A percentile compares a stretch with the other conserved stretches of the same genome.
Conservation (phyloP, 768 basidiomycete genomes). For the Panaeolus papilionaceus region DNA sequence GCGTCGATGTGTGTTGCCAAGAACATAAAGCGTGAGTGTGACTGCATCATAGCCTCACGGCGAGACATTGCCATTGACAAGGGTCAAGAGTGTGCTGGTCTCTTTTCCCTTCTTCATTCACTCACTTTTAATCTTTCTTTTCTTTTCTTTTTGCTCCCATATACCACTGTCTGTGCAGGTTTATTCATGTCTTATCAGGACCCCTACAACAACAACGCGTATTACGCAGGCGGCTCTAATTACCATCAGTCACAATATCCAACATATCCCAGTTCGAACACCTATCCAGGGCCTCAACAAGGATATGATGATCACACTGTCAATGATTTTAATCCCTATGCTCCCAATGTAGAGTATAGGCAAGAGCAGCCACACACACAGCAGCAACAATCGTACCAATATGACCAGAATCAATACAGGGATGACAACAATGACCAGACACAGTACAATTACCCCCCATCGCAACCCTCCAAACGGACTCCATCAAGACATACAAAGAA, state of each 20-base stretch:
- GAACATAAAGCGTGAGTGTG: constrained; percentile 6
- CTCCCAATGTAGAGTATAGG: constrained; percentile 35
- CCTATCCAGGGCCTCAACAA: constrained; percentile 56
- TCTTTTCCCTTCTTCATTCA: constrained; percentile 20
- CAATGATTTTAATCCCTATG: constrained; percentile 40
- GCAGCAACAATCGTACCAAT: constrained; percentile 24
- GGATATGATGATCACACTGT: constrained; percentile 56
- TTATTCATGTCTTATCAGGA: constrained; percentile 57
- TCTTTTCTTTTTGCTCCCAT: background rate
- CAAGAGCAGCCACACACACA: constrained; percentile 41
- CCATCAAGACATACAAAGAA: constrained; percentile 20
- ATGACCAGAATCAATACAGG: constrained; percentile 12
- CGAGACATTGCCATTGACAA: constrained; percentile 14
- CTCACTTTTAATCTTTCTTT: background rate
- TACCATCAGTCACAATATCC: constrained; percentile 37
- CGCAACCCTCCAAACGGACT: constrained; percentile 22
- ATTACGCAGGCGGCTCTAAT: constrained; percentile 7
- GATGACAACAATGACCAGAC: constrained; percentile 25
- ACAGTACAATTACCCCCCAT: constrained; percentile 34
- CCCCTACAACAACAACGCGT: constrained; percentile 47
- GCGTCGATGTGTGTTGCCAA: constrained; percentile 8
- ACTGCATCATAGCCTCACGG: constrained; percentile 10
- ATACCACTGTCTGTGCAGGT: background rate
- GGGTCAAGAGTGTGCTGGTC: background rate
- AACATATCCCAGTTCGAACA: constrained; percentile 46